Evolutionary conservation across 306 rosid genomes (phyloP), one percentile per base, ranked within the genome.

Genomic region (Cyclanthera cordifolia): DNA sequence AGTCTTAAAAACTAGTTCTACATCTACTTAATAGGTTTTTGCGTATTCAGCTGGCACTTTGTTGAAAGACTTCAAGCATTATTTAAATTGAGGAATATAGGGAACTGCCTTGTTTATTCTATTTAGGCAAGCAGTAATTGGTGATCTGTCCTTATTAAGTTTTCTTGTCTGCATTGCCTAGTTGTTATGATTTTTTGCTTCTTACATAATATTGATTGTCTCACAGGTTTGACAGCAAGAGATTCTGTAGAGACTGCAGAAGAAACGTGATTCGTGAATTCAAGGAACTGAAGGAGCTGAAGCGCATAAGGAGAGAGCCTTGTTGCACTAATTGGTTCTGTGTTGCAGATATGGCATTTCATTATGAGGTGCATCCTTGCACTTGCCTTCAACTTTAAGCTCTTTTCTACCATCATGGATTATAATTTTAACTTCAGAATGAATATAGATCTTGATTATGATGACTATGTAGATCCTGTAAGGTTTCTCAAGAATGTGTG

Each of bases 291-390:
- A 94, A 90, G 79, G 99, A 94, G 75, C 85, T 88, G 75, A 94
- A 88, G 85, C 97, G 99, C 75, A 76, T 88, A 86, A 83, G 89
- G 74, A 86, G 87, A 82, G 92, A 94, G 73, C 95, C 99, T 69
- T 88, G 87, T n/a, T 94, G 99, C 86, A 90, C 96, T 61, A 88
- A 81, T 77, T 94, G 99, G 95, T 94, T 94, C 79, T 94, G 99
- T 81, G 97, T 81, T 73, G 95, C 99, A 45, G 99, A 94, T 79
- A 84, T 96, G 10, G 79, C 95, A 71, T 90, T 94, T 82, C 96
- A 86, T 65, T 94, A 88, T 80, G 99, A 94, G 99, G 99, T 94
- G 73, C 77, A 79, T 47, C 74, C 69, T 83, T 69, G 69, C 28
- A 23, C 71, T 54, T 81, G 37, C 50, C 60, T 72, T 49, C 79